Base-by-base conservation (phyloP, 2,329 filamentous ascomycete species). In the Exserohilum turcica region DNA sequence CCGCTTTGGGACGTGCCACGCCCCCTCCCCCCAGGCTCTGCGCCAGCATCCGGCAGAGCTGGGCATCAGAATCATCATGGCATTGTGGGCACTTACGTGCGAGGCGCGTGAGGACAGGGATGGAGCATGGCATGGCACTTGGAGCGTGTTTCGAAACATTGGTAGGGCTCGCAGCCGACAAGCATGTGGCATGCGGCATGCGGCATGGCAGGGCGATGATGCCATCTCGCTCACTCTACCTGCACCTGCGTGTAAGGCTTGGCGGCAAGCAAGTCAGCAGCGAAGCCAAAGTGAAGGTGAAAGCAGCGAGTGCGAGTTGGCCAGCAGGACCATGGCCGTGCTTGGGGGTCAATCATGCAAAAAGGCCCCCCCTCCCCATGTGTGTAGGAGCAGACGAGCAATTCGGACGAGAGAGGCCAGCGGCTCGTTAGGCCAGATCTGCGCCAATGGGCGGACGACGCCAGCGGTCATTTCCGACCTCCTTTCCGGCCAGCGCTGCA, bases 391-490 rank as follows among this genome's bases (percentile, higher is more conserved):
- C 4, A 5, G 50, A 54, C 48, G 61, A 48, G 60, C 48, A 63
- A 64, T 64, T 49, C 52, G 61, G 52, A 54, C 54, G 57, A 55
- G 56, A 24, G n/a, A n/a, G n/a, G 21, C 21, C 43, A 63, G 54
- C 57, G 53, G 60, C 56, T 56, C 51, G 55, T 46, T 52, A 55
- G 50, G 56, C 53, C 46, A 56, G 42, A 46, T 49, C 53, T 47
- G 51, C 68, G 70, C 67, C 52, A 66, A 49, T 57, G 56, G 21
- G 57, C 67, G 68, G 66, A 65, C 59, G 60, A 55, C 57, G 53
- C 57, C 56, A 51, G 61, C 49, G 56, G 63, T 71, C 68, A 72
- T 72, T 64, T 72, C 68, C 68, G 70, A 65, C 57, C 70, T 70
- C 71, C 68, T 72, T 68, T 71, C 66, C 64, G 63, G 56, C 60